Evolutionary conservation across 148 eudicot species (phyloP).

Genomic region (Salicornia ramosissima): DNA sequence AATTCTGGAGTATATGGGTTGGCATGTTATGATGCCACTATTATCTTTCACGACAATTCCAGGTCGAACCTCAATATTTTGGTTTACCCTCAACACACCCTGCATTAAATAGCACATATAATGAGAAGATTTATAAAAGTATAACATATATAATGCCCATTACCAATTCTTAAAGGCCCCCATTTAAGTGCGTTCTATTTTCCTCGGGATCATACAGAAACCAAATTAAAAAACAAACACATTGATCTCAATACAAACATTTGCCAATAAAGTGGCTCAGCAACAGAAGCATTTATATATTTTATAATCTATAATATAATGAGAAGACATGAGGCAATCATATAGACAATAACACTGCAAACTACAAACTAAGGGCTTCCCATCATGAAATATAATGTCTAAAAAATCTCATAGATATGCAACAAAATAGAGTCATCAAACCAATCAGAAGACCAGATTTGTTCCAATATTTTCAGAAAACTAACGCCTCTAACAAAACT

Average conservation of each 20-base stretch:
- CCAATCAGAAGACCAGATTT: too few relatives aligned
- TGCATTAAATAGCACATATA: constrained; percentile 23
- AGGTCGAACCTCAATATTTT: constrained; percentile 87
- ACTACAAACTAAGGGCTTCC: too few relatives aligned
- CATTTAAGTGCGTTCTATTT: too few relatives aligned
- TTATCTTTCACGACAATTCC: constrained; percentile 94
- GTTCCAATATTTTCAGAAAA: too few relatives aligned
- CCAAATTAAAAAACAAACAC: not conserved
- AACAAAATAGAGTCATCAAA: too few relatives aligned
- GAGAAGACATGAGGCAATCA: too few relatives aligned
- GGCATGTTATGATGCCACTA: constrained; percentile 75
- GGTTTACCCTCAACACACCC: constrained; percentile 93
- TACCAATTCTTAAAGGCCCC: not conserved
- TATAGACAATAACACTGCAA: too few relatives aligned
- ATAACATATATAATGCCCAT: too few relatives aligned
- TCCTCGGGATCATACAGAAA: not conserved
- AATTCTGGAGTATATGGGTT: constrained; percentile 90
- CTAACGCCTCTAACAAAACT: too few relatives aligned
- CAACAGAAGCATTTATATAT: too few relatives aligned
- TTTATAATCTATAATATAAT: too few relatives aligned
- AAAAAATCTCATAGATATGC: not conserved
- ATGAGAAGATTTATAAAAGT: not conserved
- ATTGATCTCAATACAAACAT: not conserved
- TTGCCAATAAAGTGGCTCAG: not conserved
- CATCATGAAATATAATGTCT: too few relatives aligned